These are phyloP conservation scores for Ascocoryne sarcoides DNA, from an alignment of 2,329 filamentous ascomycete species.

Conservation along the genomic window DNA sequence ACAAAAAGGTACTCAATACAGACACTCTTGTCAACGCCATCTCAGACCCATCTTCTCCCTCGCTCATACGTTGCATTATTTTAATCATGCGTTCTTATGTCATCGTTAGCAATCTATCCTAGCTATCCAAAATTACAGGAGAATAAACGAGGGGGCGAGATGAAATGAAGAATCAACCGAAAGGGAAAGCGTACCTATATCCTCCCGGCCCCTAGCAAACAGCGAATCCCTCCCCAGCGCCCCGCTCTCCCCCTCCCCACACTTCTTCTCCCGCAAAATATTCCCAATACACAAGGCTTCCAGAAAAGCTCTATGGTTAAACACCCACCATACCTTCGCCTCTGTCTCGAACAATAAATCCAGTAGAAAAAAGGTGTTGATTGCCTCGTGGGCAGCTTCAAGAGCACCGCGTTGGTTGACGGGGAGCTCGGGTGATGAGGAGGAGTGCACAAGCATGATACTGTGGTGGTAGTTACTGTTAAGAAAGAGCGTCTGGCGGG, in stretches of 20 bases:
- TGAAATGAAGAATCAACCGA: neutral
- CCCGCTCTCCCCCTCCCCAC: conserved; percentile 39
- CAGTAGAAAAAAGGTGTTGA: conserved; percentile 66
- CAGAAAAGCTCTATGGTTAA: conserved; percentile 71
- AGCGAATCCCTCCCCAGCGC: conserved; percentile 43
- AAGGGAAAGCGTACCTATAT: conserved; percentile 45
- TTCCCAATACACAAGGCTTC: conserved; percentile 58
- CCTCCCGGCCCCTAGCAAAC: conserved; percentile 48
- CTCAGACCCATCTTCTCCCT: conserved; percentile 46
- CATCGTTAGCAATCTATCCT: conserved; percentile 1
- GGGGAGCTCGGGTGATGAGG: conserved; percentile 47
- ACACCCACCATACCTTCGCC: conserved; percentile 76
- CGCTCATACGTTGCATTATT: conserved; percentile 51
- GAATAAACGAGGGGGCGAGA: neutral
- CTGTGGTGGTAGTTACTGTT: conserved; percentile 80
- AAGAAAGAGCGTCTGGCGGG: conserved; percentile 68
- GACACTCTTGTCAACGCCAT: conserved; percentile 51
- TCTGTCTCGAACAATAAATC: conserved; percentile 61
- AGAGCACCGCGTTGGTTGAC: conserved; percentile 61
- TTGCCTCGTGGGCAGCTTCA: conserved; percentile 67
- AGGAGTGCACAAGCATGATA: conserved; percentile 69
- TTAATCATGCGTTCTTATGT: conserved; percentile 50
- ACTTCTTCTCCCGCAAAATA: conserved; percentile 44
- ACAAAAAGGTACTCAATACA: conserved; percentile 43
- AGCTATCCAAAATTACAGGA: neutral